Evolutionary conservation across 306 rosid species (phyloP), one percentile per base, ranked within the genome.

Genomic region (Vigna reflexopilosa): DNA sequence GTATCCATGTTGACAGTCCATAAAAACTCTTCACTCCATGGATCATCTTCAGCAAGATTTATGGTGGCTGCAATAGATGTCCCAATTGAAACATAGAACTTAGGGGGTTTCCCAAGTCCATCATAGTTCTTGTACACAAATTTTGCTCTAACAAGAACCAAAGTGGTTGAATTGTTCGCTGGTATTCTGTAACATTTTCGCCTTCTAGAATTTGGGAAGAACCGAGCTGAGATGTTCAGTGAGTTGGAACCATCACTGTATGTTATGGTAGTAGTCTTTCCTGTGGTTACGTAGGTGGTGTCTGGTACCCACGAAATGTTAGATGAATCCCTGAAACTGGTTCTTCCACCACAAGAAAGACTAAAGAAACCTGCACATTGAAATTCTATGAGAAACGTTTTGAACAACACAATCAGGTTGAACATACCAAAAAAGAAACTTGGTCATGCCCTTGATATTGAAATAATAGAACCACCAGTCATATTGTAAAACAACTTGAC

Each of bases 51-150:
- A 20, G 83, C 64, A 57, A 94, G 92, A 73, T 90, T 82, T 55
- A 90, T 52, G 22, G 52, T 83, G 45, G 88, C 81, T 75, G 91
- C 84, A 62, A 82, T 82, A 56, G 98, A 89, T 68, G 93, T 94
- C 36, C 95, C 98, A 77, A 94, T 73, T 70, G 97, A 94, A 47
- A 90, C 97, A 52, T 85, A 87, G 78, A 94, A 94, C 9, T 61
- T 65, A 42, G 98, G 98, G 2, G 97, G 95, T 56, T 72, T 88
- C 45, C 80, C 82, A 76, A 72, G 89, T 52, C 93, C 89, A 78
- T 94, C 97, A 80, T 87, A 92, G 93, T 94, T 86, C 65, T 87
- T 84, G 85, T 94, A 94, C 78, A 80, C 76, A 81, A 92, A 94
- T 65, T 82, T 67, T 16, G 97, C 93, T 82, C 98, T 88, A 15